Evolutionary conservation across 441 rosid genomes (phyloP).

Genomic region (Biscutella laevigata): DNA sequence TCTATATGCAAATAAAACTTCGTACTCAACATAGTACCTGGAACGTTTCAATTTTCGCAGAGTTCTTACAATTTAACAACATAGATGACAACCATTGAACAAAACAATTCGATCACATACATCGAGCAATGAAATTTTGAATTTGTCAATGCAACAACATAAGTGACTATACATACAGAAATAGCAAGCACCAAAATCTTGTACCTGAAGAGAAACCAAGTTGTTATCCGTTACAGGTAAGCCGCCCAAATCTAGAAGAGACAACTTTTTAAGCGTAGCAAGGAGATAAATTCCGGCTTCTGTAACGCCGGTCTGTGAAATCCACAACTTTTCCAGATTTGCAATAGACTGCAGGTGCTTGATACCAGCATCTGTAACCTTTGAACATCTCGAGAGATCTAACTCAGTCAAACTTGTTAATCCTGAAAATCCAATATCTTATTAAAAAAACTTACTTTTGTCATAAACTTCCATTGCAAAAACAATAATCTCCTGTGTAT

Average conservation of each 20-base stretch:
- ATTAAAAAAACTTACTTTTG: not conserved
- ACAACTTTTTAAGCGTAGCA: conserved; percentile 52
- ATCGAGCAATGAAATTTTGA: not conserved
- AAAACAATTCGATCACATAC: not conserved
- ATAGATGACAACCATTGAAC: not conserved
- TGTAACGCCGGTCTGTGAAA: conserved; percentile 61
- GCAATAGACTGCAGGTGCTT: conserved; percentile 58
- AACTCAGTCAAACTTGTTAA: conserved; percentile 60
- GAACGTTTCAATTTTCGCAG: not conserved
- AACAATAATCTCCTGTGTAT: not conserved
- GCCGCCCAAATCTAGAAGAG: conserved; percentile 71
- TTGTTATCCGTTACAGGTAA: conserved; percentile 66
- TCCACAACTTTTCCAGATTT: conserved; percentile 46
- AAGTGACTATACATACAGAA: not conserved
- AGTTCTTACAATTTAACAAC: not conserved
- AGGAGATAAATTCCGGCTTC: conserved; percentile 58
- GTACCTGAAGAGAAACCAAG: conserved; percentile 66
- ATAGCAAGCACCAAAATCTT: not conserved
- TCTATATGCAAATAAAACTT: not conserved
- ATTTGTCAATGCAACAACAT: not conserved
- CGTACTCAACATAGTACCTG: not conserved
- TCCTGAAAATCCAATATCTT: conserved; percentile 36
- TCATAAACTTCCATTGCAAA: not conserved
- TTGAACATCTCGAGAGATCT: conserved; percentile 72
- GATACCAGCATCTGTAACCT: conserved; percentile 62